Evolutionary conservation across 495 filamentous ascomycete species (phyloP).

Genomic region (Xylaria intraflava): DNA sequence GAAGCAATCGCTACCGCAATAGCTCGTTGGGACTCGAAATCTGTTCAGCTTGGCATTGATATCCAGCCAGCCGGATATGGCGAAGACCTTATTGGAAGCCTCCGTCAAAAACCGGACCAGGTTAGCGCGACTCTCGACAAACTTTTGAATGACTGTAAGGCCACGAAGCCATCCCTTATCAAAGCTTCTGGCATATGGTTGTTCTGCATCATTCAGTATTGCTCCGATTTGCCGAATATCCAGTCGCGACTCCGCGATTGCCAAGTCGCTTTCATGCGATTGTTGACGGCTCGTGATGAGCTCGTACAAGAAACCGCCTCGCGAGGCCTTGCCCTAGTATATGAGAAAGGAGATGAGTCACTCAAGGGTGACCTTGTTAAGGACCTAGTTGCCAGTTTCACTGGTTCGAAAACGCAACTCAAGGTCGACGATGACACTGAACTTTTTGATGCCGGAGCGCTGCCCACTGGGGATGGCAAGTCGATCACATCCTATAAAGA

Average conservation of each 20-base stretch:
- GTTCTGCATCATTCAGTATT: constrained; percentile 85
- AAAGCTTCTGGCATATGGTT: constrained; percentile 92
- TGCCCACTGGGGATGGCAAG: constrained; percentile 84
- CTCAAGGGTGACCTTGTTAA: constrained; percentile 77
- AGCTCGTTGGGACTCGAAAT: constrained; percentile 65
- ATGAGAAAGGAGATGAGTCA: constrained; percentile 77
- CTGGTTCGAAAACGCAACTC: constrained; percentile 62
- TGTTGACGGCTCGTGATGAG: constrained; percentile 84
- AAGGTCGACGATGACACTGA: constrained; percentile 84
- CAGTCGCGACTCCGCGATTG: constrained; percentile 67
- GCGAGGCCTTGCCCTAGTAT: constrained; percentile 80
- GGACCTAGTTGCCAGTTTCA: constrained; percentile 83
- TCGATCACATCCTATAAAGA: constrained; percentile 92
- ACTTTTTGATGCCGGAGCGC: constrained; percentile 85
- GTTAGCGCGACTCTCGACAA: constrained; percentile 56
- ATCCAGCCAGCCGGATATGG: constrained; percentile 34
- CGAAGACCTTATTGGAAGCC: constrained; percentile 22
- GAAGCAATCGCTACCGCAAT: constrained; percentile 74
- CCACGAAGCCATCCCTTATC: constrained; percentile 76
- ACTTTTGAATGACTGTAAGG: constrained; percentile 64
- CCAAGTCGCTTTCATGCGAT: constrained; percentile 78
- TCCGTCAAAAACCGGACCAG: constrained; percentile 37
- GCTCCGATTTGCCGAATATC: constrained; percentile 65
- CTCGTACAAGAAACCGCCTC: constrained; percentile 93
- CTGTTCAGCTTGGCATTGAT: constrained; percentile 45